These are phyloP conservation scores for Skeletonema potamos DNA, from an alignment of 108 stramenopile genomes.

Conservation along the genomic window DNA sequence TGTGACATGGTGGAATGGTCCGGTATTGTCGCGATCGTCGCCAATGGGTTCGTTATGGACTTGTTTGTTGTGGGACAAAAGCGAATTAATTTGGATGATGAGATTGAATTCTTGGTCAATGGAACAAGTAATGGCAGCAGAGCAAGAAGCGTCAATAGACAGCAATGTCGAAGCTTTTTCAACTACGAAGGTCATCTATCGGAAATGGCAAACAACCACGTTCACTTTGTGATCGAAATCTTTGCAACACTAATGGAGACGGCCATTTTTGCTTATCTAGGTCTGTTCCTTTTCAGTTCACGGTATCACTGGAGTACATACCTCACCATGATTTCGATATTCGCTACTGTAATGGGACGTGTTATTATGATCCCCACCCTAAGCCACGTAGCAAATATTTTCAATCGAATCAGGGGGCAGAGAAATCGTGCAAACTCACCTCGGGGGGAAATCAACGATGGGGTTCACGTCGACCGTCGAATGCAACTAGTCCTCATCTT, in stretches of 20 bases:
- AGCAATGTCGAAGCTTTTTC: constrained; percentile 32
- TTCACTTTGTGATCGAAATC: constrained; percentile 84
- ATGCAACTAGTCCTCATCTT: constrained; percentile 89
- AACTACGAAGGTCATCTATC: constrained; percentile 69
- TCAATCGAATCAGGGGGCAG: constrained; percentile 55
- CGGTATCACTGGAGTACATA: constrained; percentile 78
- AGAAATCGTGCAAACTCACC: constrained; percentile 17
- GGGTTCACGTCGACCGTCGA: constrained; percentile 66
- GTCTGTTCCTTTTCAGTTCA: constrained; percentile 82
- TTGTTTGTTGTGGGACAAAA: constrained; percentile 75
- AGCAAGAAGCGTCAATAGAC: constrained; percentile 8
- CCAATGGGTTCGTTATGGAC: constrained; percentile 90
- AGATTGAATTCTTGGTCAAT: constrained; percentile 51
- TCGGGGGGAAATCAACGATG: constrained; percentile 13
- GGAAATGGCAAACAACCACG: constrained; percentile 52
- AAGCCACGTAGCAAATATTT: constrained; percentile 64
- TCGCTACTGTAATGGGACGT: constrained; percentile 70
- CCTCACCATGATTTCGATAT: constrained; percentile 68
- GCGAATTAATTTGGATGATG: constrained; percentile 36
- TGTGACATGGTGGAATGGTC: constrained; percentile 78
- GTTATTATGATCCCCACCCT: constrained; percentile 82
- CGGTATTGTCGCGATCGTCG: constrained; percentile 92
- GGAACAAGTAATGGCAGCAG: constrained; percentile 15
- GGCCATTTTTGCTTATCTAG: constrained; percentile 90
- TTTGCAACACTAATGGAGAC: constrained; percentile 88